phyloP scores from a whole-genome alignment of 805 yeast species.

The Yarrowia sp. region DNA sequence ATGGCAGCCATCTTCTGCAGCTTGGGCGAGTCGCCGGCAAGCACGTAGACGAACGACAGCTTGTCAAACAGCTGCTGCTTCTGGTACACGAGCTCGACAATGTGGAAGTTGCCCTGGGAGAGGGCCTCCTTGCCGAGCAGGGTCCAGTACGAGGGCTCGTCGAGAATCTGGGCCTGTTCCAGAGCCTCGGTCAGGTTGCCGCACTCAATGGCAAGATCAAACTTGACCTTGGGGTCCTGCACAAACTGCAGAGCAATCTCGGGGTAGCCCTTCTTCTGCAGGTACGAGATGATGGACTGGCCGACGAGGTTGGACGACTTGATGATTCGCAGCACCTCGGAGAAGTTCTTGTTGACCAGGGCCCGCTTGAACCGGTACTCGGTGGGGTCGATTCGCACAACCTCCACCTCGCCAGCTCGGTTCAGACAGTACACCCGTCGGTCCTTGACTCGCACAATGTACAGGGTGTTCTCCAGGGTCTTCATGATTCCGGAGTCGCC shows the following conservation, averaged over 20 bases:
- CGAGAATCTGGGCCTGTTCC: conserved; percentile 81
- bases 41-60: conserved; percentile 84
- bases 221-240: conserved; percentile 93
- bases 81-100: conserved; percentile 88
- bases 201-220: conserved; percentile 93
- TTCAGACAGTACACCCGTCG: conserved; percentile 78
- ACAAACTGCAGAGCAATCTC: conserved; percentile 97
- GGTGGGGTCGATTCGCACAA: conserved; percentile 86
- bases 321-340: conserved; percentile 89
- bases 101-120: conserved; percentile 82
- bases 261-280: conserved; percentile 94
- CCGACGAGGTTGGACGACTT: conserved; percentile 91
- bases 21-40: conserved; percentile 80
- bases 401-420: conserved; percentile 84
- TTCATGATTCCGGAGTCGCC: conserved; percentile 96
- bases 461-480: conserved; percentile 87
- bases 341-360: conserved; percentile 84
- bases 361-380: conserved; percentile 97
- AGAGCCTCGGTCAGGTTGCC: conserved; percentile 88
- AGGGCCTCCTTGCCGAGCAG: conserved; percentile 85
- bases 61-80: conserved; percentile 86
- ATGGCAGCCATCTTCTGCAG: conserved; percentile 84
- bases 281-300: conserved; percentile 92
- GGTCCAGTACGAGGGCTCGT: conserved; percentile 76
- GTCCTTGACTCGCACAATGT: conserved; percentile 75